A percentile compares a stretch with the other conserved stretches of the same genome.
Conservation (phyloP, 1,284 basidiomycete species). For the Exsudoporus floridanus region DNA sequence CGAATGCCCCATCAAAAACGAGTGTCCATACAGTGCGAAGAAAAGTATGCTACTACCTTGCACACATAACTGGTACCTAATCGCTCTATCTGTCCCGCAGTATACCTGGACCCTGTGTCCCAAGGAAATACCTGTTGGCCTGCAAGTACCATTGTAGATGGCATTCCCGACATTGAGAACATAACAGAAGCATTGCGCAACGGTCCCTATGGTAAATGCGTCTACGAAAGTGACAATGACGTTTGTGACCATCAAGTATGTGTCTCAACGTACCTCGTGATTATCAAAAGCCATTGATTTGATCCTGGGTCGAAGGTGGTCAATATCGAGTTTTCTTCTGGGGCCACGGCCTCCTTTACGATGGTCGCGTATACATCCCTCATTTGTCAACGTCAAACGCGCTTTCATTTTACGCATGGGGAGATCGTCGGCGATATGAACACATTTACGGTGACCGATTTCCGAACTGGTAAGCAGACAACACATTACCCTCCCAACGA, state of each 20-base stretch:
- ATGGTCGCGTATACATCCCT: constrained; percentile 75
- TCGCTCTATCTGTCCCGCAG: constrained; percentile 39
- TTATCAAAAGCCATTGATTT: not conserved
- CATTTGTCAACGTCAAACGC: constrained; percentile 73
- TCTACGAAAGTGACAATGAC: constrained; percentile 80
- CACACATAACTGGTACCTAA: constrained; percentile 5
- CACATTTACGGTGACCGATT: constrained; percentile 76
- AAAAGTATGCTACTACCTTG: constrained; percentile 54
- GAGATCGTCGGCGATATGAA: constrained; percentile 83
- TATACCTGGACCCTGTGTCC: constrained; percentile 68
- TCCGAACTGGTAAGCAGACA: constrained; percentile 54
- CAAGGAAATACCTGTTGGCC: constrained; percentile 64
- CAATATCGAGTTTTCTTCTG: constrained; percentile 77
- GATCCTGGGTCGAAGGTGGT: constrained; percentile 50
- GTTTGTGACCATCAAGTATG: constrained; percentile 72
- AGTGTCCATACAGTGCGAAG: constrained; percentile 84
- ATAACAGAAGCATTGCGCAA: constrained; percentile 59
- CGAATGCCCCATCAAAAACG: constrained; percentile 67
- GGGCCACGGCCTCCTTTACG: constrained; percentile 76
- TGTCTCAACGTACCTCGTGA: not conserved
- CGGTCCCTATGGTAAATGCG: constrained; percentile 79
- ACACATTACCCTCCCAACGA: constrained; percentile 53
- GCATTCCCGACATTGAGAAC: constrained; percentile 76
- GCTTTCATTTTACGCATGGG: constrained; percentile 78
- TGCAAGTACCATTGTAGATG: constrained; percentile 66